Evolutionary conservation across 2,329 filamentous ascomycete species (phyloP).

Genomic region (Paracamarosporium sp.): DNA sequence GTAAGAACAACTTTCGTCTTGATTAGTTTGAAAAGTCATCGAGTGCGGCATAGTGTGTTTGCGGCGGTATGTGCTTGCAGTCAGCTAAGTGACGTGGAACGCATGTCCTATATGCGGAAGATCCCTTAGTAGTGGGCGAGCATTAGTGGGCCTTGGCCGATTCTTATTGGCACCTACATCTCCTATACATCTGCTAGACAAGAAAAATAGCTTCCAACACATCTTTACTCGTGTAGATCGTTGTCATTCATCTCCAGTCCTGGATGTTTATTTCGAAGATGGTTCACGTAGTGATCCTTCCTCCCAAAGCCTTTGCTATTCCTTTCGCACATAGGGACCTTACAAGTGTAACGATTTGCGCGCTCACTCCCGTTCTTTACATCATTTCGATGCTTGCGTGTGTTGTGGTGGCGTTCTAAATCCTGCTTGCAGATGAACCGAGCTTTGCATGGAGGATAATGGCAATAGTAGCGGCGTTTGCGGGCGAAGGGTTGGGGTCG

Average conservation of each 20-base stretch:
- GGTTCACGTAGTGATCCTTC: constrained; percentile 3
- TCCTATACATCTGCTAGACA: too few relatives aligned
- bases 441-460: not conserved
- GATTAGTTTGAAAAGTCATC: too few relatives aligned
- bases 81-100: too few relatives aligned
- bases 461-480: constrained; percentile 1
- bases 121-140: too few relatives aligned
- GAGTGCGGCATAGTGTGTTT: too few relatives aligned
- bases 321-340: not conserved
- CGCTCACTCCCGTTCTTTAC: not conserved
- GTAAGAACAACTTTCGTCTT: too few relatives aligned
- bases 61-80: too few relatives aligned
- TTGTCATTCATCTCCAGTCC: not conserved
- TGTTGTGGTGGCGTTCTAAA: not conserved
- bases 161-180: too few relatives aligned
- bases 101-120: too few relatives aligned
- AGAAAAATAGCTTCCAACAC: not conserved
- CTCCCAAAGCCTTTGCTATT: not conserved
- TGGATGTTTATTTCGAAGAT: constrained; percentile 5
- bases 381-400: not conserved
- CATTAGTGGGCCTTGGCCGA: too few relatives aligned
- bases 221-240: not conserved
- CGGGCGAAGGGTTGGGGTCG: not conserved
- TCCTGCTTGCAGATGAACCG: not conserved
- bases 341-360: not conserved